These are phyloP conservation scores for Mucuna pruriens DNA, from an alignment of 306 rosid species.

Conservation along the genomic window DNA sequence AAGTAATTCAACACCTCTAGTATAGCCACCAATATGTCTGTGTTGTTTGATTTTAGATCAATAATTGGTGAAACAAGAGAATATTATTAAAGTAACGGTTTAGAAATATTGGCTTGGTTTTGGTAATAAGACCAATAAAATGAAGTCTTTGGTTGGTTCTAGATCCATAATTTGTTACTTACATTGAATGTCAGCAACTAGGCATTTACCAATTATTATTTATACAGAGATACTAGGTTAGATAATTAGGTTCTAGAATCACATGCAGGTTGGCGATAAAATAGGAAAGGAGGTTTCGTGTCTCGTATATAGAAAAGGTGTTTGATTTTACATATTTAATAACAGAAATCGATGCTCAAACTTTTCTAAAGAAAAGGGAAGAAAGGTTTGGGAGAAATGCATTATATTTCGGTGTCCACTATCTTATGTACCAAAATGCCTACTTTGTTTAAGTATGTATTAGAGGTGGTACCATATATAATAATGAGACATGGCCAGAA, in stretches of 20 bases:
- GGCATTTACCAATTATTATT: neutral
- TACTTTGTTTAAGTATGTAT: constrained; percentile 34
- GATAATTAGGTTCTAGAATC: constrained; percentile 38
- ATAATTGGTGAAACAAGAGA: constrained; percentile 45
- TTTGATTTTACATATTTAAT: constrained; percentile 50
- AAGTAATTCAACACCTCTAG: constrained; percentile 3
- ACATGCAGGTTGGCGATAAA: constrained; percentile 45
- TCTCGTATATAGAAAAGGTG: constrained; percentile 43
- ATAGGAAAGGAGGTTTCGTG: constrained; percentile 22
- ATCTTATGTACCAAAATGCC: constrained; percentile 28
- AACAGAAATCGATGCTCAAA: constrained; percentile 36
- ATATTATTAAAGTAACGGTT: neutral
- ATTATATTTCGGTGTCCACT: constrained; percentile 42
- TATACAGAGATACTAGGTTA: constrained; percentile 19
- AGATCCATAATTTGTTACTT: neutral
- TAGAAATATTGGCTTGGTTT: constrained; percentile 22
- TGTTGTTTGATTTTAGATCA: constrained; percentile 8
- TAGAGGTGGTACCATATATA: constrained; percentile 46
- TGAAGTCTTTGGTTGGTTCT: constrained; percentile 3
- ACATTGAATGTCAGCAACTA: constrained; percentile 5
- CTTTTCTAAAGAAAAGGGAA: constrained; percentile 40
- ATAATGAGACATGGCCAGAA: constrained; percentile 16
- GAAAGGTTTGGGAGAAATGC: constrained; percentile 46
- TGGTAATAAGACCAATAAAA: neutral
- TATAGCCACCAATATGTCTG: neutral